phyloP scores from a whole-genome alignment of 106 monocot species.

The Xerophyta viscosa region DNA sequence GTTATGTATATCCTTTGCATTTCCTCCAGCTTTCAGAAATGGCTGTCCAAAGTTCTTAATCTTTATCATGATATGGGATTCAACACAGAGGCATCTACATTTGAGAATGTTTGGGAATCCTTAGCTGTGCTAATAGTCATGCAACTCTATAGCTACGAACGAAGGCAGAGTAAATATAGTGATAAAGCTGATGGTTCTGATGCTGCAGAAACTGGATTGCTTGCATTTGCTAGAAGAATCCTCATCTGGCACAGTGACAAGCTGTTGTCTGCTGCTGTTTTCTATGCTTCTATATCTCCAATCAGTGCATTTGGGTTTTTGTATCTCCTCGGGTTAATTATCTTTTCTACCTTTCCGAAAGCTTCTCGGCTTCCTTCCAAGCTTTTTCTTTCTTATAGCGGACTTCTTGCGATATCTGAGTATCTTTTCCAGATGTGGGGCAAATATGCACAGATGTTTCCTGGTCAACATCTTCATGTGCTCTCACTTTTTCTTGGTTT shows the following conservation, averaged over 20 bases:
- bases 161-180: slow-evolving; percentile 43
- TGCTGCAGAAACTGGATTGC: slow-evolving; percentile 42
- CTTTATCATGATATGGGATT: slow-evolving; percentile 86
- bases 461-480: slow-evolving; percentile 52
- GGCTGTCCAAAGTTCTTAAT: slow-evolving; percentile 47
- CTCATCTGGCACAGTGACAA: slow-evolving; percentile 93
- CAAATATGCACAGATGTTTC: slow-evolving; percentile 73
- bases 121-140: slow-evolving; percentile 86
- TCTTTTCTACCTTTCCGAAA: slow-evolving; percentile 81
- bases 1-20: slow-evolving; percentile 75
- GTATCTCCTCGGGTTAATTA: slow-evolving; percentile 68
- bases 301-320: slow-evolving; percentile 83
- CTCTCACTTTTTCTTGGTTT: slow-evolving; percentile 72
- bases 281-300: slow-evolving; percentile 81
- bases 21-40: slow-evolving; percentile 46
- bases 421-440: slow-evolving; percentile 96
- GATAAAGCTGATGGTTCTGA: slow-evolving; percentile 27
- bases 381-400: slow-evolving; percentile 67
- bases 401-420: slow-evolving; percentile 58
- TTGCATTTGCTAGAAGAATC: slow-evolving; percentile 70
- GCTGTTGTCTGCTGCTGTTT: slow-evolving; percentile 63
- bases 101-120: slow-evolving; percentile 75
- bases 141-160: slow-evolving; percentile 95
- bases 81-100: slow-evolving; percentile 60
- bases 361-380: slow-evolving; percentile 82